phyloP scores from a whole-genome alignment of 2,329 filamentous ascomycete species.

The Bipolaris sorokiniana region DNA sequence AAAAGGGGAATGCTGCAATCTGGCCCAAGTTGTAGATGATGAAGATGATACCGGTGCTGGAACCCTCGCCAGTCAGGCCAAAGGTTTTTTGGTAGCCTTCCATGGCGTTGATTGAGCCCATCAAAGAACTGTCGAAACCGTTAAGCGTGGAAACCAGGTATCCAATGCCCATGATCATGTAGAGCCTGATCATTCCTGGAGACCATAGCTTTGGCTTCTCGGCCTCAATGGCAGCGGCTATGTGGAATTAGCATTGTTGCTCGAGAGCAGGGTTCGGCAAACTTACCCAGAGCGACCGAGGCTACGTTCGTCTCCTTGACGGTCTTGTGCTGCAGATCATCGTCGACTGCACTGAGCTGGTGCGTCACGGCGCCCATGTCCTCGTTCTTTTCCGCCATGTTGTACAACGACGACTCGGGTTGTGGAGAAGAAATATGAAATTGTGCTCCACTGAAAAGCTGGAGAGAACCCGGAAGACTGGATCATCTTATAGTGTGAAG shows the following conservation, averaged over 20 bases:
- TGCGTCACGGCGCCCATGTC: constrained; percentile 31
- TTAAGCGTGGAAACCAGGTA: constrained; percentile 46
- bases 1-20: constrained; percentile 58
- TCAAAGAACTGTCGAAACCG: constrained; percentile 47
- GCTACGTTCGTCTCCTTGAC: constrained; percentile 39
- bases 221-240: constrained; percentile 43
- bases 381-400: constrained; percentile 31
- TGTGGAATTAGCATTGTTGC: constrained; percentile 10
- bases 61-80: constrained; percentile 55
- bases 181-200: constrained; percentile 41
- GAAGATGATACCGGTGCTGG: constrained; percentile 57
- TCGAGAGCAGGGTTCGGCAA: neutral
- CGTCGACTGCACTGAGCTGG: constrained; percentile 31
- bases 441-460: constrained; percentile 6
- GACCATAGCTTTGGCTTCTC: constrained; percentile 42
- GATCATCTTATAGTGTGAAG: constrained; percentile 34
- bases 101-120: constrained; percentile 62
- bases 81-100: constrained; percentile 58
- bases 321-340: constrained; percentile 27
- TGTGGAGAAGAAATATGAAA: constrained; percentile 11
- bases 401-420: constrained; percentile 1
- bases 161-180: constrained; percentile 43
- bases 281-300: constrained; percentile 39
- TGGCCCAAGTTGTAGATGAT: constrained; percentile 57
- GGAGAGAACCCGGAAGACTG: constrained; percentile 23